Evolutionary conservation across 78 protist genomes (phyloP).

Genomic region (slime mould (Dictyostelium discoideum)): dicty_2.7 NC_007091.3:3638001-3638500

Average conservation of each 20-base stretch:
- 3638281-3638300: not conserved
- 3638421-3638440: not conserved
- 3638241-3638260: conserved; percentile 27
- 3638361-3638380: conserved; percentile 59
- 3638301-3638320: conserved; percentile 4
- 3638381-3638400: not conserved
- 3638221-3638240: conserved; percentile 53
- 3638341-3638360: conserved; percentile 67
- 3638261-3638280: conserved; percentile 73
- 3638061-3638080: conserved; percentile 49
- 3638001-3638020: not conserved
- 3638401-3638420: not conserved
- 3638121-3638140: not conserved
- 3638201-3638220: conserved; percentile 29
- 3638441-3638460: not conserved
- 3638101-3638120: not conserved
- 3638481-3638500: conserved; percentile 34
- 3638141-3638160: conserved; percentile 63
- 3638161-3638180: conserved; percentile 61
- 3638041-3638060: conserved; percentile 51
- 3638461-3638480: not conserved
- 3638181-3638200: conserved; percentile 20
- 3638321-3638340: conserved; percentile 21
- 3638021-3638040: conserved; percentile 52
- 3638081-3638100: conserved; percentile 19